These are phyloP conservation scores for Malus hybrid DNA, from an alignment of 331 rosid species.

Conservation along the genomic window DNA sequence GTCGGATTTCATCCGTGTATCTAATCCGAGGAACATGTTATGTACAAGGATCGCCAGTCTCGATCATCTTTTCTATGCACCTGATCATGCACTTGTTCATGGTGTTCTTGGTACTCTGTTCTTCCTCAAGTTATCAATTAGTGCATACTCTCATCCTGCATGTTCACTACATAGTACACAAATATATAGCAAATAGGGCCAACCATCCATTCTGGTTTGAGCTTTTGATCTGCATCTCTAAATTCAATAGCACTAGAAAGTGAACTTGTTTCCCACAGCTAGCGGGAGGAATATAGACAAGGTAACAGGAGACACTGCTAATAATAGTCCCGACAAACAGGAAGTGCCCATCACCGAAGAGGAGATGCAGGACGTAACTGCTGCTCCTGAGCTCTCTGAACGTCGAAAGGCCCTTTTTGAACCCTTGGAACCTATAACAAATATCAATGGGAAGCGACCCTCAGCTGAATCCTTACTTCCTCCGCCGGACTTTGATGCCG, in stretches of 20 bases:
- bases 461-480: constrained; percentile 84
- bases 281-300: constrained; percentile 56
- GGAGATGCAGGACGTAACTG: constrained; percentile 28
- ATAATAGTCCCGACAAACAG: constrained; percentile 35
- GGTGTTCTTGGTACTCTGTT: not conserved
- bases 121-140: not conserved
- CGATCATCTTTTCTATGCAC: not conserved
- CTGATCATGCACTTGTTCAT: not conserved
- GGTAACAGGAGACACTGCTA: constrained; percentile 43
- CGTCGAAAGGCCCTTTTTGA: constrained; percentile 83
- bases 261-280: constrained; percentile 63
- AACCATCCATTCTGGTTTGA: not conserved
- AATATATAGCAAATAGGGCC: too few species aligned
- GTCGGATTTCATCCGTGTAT: not conserved
- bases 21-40: not conserved
- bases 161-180: not conserved
- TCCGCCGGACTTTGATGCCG: constrained; percentile 79
- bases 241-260: constrained; percentile 50
- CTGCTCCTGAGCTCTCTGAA: constrained; percentile 43
- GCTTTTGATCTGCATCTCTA: constrained; percentile 11
- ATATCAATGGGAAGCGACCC: constrained; percentile 48
- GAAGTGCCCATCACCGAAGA: constrained; percentile 30
- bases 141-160: not conserved
- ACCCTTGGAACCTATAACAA: constrained; percentile 61
- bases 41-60: too few species aligned